phyloP scores from a whole-genome alignment of 2,329 filamentous ascomycete species.

The Pyrenophora teres region DNA sequence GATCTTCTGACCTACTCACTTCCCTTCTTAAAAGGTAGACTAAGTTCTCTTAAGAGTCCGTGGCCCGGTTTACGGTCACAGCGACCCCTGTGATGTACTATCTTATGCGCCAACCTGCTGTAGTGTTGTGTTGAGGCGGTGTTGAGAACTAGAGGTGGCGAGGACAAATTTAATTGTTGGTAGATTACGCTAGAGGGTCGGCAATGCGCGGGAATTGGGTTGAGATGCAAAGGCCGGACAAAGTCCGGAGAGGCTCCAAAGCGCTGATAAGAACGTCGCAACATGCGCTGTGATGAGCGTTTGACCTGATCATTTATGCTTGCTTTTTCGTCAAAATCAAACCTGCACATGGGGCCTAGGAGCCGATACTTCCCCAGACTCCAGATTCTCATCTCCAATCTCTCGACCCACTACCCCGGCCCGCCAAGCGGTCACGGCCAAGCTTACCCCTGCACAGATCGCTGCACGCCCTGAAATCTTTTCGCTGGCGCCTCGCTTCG shows the following conservation, averaged over 20 bases:
- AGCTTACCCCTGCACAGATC: conserved; percentile 18
- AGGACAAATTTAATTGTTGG: conserved; percentile 3
- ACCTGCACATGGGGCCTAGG: too few species aligned
- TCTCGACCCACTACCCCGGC: not conserved
- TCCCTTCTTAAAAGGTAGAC: too few species aligned
- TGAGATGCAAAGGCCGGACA: conserved; percentile 5
- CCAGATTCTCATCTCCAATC: not conserved
- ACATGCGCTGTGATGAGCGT: too few species aligned
- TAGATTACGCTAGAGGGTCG: conserved; percentile 16
- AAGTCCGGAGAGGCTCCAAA: conserved; percentile 2
- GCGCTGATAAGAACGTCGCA: too few species aligned
- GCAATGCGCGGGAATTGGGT: conserved; percentile 5
- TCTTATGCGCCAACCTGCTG: too few species aligned
- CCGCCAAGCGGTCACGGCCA: conserved; percentile 4
- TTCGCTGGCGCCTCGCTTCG: conserved; percentile 7
- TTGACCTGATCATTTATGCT: too few species aligned
- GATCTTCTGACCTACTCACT: too few species aligned
- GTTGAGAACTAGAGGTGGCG: conserved; percentile 15
- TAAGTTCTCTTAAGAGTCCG: too few species aligned
- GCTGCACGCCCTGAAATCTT: conserved; percentile 23
- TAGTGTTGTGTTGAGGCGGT: too few species aligned
- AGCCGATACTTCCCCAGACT: conserved; percentile 6
- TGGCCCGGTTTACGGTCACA: too few species aligned
- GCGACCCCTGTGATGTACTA: too few species aligned
- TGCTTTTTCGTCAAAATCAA: too few species aligned